Percentiles rank a stretch among this genome's conserved stretches.
phyloP scores from a whole-genome alignment of 441 rosid genomes.

The Eruca vesicaria region DNA sequence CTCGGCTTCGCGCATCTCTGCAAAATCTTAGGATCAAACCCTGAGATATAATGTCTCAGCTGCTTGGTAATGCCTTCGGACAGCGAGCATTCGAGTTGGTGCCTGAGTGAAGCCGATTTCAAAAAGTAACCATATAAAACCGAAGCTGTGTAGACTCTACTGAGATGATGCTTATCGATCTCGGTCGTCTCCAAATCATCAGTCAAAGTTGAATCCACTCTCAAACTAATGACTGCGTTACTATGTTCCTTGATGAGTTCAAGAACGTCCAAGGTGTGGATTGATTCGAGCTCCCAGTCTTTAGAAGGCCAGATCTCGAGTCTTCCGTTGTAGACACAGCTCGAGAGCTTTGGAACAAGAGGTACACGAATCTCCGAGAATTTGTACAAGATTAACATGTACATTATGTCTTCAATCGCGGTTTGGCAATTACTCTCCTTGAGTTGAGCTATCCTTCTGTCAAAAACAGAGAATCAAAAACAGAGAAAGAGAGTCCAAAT shows the following conservation, averaged over 20 bases:
- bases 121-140: slow-evolving; percentile 80
- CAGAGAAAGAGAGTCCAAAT: neutral
- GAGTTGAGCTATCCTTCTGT: slow-evolving; percentile 76
- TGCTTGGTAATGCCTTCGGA: slow-evolving; percentile 16
- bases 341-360: slow-evolving; percentile 78
- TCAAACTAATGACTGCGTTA: slow-evolving; percentile 66
- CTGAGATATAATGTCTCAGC: slow-evolving; percentile 57
- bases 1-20: slow-evolving; percentile 66
- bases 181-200: slow-evolving; percentile 70
- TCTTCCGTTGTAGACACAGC: slow-evolving; percentile 65
- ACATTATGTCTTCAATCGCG: slow-evolving; percentile 79
- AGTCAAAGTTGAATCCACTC: slow-evolving; percentile 61
- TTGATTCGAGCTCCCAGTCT: slow-evolving; percentile 86
- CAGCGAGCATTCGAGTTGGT: slow-evolving; percentile 56
- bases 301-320: slow-evolving; percentile 76
- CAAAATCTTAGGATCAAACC: slow-evolving; percentile 68
- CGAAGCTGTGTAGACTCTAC: slow-evolving; percentile 65
- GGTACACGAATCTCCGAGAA: slow-evolving; percentile 86
- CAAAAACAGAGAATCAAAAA: neutral
- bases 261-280: slow-evolving; percentile 57
- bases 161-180: slow-evolving; percentile 47
- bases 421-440: slow-evolving; percentile 57
- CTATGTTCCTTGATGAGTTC: slow-evolving; percentile 78
- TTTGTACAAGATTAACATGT: slow-evolving; percentile 68
- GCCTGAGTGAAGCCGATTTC: slow-evolving; percentile 70